Conservation (phyloP, 345 rosid genomes). For the Eucalyptus curtisii region DNA sequence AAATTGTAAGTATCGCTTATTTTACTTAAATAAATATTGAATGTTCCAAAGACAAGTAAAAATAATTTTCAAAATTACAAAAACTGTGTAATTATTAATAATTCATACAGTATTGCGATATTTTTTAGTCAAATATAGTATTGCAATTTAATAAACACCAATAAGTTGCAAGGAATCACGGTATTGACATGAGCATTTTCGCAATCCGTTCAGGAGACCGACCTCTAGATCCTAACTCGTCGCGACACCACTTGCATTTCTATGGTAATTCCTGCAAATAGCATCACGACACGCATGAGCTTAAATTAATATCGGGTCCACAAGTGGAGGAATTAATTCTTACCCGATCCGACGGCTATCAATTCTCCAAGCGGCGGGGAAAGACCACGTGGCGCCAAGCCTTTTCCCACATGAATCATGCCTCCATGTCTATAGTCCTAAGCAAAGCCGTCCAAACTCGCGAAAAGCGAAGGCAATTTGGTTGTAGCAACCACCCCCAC, state of each 20-base stretch:
- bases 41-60: fast-evolving
- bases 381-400: neutral
- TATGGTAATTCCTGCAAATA: neutral
- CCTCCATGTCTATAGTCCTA: neutral
- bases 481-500: neutral
- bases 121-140: neutral
- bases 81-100: neutral
- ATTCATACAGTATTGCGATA: neutral
- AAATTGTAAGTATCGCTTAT: fast-evolving
- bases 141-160: neutral
- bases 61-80: neutral
- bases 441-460: neutral
- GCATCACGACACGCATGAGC: fast-evolving
- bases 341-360: neutral
- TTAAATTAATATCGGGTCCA: neutral
- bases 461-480: neutral
- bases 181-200: neutral
- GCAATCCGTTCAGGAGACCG: neutral
- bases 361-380: neutral
- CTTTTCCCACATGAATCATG: neutral
- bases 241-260: fast-evolving
- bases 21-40: neutral
- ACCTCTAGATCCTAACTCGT: neutral
- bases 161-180: neutral
- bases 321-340: neutral